These are phyloP conservation scores for Capsaspora owczarzaki DNA, from an alignment of 78 protist species.

Conservation along the genomic window DNA sequence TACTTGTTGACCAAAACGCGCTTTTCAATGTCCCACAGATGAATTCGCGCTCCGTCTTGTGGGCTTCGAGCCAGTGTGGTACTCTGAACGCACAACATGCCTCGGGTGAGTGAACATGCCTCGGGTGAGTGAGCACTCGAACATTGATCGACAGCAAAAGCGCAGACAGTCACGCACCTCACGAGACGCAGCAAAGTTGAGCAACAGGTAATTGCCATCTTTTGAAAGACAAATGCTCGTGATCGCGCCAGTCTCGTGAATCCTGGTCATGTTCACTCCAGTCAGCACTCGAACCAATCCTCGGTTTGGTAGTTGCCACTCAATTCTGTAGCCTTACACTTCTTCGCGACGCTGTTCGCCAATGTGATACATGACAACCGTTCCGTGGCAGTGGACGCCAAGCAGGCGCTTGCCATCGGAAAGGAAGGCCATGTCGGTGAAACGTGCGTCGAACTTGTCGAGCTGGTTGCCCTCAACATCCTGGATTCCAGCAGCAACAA, in stretches of 20 bases:
- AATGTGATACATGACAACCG: conserved; percentile 35
- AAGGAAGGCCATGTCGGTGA: conserved; percentile 37
- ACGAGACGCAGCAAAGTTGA: background rate
- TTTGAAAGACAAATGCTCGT: conserved; percentile 37
- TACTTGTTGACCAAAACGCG: conserved; percentile 27
- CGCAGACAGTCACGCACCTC: background rate
- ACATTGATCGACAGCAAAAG: background rate
- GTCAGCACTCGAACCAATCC: background rate
- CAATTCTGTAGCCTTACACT: no score
- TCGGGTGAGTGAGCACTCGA: background rate
- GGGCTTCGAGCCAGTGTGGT: no score
- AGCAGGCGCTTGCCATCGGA: conserved; percentile 30
- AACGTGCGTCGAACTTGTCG: conserved; percentile 4
- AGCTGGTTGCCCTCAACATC: background rate
- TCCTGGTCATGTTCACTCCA: background rate
- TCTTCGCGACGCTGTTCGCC: no score
- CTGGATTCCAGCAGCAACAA: background rate
- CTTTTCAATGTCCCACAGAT: conserved; percentile 54
- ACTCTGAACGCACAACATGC: no score
- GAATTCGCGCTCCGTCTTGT: conserved; percentile 56
- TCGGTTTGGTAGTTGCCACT: no score
- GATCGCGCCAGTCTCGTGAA: conserved; percentile 45
- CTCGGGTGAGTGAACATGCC: background rate
- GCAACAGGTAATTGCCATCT: conserved; percentile 19
- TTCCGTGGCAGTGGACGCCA: conserved; percentile 38